Percentiles rank a stretch among this genome's conserved stretches.
These are phyloP conservation scores for Physcia stellaris DNA, from an alignment of 495 filamentous ascomycete genomes.

Conservation along the genomic window DNA sequence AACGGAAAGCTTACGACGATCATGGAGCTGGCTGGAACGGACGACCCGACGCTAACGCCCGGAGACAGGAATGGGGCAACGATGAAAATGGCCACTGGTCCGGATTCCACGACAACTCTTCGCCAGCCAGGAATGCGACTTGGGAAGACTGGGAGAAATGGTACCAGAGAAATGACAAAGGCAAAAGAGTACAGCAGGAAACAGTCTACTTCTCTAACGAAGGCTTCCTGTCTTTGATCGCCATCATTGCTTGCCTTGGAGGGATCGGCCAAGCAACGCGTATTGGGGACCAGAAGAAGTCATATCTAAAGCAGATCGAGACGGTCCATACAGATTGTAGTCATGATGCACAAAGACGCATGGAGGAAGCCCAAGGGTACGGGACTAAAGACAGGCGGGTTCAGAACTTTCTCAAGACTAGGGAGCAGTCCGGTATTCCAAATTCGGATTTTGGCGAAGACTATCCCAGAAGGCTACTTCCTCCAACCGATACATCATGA, in stretches of 20 bases:
- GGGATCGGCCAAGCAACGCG: slow-evolving; percentile 53
- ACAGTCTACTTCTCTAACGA: slow-evolving; percentile 60
- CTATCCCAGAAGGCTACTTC: background rate
- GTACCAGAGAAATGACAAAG: slow-evolving; percentile 41
- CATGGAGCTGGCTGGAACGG: slow-evolving; percentile 70
- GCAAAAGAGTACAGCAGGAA: slow-evolving; percentile 31
- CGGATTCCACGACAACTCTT: slow-evolving; percentile 21
- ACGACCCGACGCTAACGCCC: slow-evolving; percentile 19
- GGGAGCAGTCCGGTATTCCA: slow-evolving; percentile 40
- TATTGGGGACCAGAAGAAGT: slow-evolving; percentile 40
- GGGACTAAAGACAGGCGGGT: slow-evolving; percentile 50
- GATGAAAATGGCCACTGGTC: slow-evolving; percentile 19
- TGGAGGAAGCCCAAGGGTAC: slow-evolving; percentile 30
- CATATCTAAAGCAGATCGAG: slow-evolving; percentile 47
- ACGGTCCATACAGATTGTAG: slow-evolving; percentile 47
- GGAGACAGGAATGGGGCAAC: slow-evolving; percentile 14
- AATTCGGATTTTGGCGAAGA: slow-evolving; percentile 5
- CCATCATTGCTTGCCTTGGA: slow-evolving; percentile 51
- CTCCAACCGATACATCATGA: background rate
- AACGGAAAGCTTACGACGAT: slow-evolving; percentile 67
- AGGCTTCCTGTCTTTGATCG: slow-evolving; percentile 56
- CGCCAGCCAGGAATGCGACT: slow-evolving; percentile 70
- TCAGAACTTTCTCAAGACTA: slow-evolving; percentile 54
- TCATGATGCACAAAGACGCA: slow-evolving; percentile 43
- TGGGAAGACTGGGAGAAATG: slow-evolving; percentile 99